Percentiles rank a stretch among this genome's conserved stretches.
These are phyloP conservation scores for Hirsutella minnesotensis DNA, from an alignment of 2,329 filamentous ascomycete genomes.

Conservation along the genomic window DNA sequence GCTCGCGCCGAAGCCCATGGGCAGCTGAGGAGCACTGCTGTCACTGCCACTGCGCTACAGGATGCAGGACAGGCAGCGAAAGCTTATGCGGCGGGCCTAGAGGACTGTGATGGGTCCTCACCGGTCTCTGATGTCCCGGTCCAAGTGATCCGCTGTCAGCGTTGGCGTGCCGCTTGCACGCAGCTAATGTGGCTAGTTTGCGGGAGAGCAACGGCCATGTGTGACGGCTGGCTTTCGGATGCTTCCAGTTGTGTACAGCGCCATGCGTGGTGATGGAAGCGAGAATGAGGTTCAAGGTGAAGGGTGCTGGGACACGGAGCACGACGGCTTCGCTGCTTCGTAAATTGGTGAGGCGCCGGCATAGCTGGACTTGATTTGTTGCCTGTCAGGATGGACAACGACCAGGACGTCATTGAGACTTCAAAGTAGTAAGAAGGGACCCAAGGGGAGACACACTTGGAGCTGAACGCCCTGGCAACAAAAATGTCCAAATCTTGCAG, in stretches of 20 bases:
- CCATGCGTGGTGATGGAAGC: too few relatives aligned
- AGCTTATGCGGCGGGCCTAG: not conserved
- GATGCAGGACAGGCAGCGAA: not conserved
- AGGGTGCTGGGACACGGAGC: too few relatives aligned
- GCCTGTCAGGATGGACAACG: too few relatives aligned
- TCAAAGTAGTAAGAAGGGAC: too few relatives aligned
- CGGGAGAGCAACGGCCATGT: not conserved
- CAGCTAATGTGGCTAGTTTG: not conserved
- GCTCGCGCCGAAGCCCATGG: not conserved
- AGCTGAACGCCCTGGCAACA: too few relatives aligned
- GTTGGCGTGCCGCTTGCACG: constrained; percentile 1
- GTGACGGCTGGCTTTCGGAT: not conserved
- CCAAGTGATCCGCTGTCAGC: not conserved
- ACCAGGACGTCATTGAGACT: too few relatives aligned
- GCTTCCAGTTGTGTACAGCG: not conserved
- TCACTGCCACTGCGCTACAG: constrained; percentile 1
- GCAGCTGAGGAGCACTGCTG: constrained; percentile 1
- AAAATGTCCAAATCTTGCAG: too few relatives aligned
- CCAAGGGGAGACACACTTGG: too few relatives aligned
- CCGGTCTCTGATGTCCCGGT: constrained; percentile 1
- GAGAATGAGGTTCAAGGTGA: too few relatives aligned
- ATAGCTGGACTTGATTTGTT: too few relatives aligned
- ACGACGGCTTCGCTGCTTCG: too few relatives aligned
- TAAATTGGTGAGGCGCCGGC: too few relatives aligned
- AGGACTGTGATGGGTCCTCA: not conserved